Conservation (phyloP, 345 rosid species). For the Syzygium jambos region DNA sequence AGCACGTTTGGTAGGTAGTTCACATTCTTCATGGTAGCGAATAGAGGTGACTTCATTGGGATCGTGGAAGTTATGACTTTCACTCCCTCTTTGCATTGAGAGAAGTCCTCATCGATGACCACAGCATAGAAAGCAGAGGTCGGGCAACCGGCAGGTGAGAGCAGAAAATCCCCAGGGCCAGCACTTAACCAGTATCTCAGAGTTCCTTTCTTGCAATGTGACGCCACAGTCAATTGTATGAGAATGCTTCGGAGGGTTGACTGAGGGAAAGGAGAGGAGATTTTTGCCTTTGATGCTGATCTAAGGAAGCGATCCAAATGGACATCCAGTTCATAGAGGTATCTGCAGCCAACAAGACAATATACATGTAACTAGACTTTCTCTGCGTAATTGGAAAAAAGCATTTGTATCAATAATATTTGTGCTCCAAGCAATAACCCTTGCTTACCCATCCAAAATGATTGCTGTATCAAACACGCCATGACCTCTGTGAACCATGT, state of each 20-base stretch:
- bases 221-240: conserved; percentile 38
- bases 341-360: conserved; percentile 14
- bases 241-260: conserved; percentile 56
- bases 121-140: conserved; percentile 65
- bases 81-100: conserved; percentile 48
- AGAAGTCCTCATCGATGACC: conserved; percentile 39
- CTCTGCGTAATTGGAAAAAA: not conserved
- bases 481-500: conserved; percentile 74
- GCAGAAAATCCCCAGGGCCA: conserved; percentile 64
- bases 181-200: conserved; percentile 59
- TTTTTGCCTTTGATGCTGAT: conserved; percentile 50
- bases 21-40: conserved; percentile 53
- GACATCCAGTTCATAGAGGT: conserved; percentile 54
- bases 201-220: conserved; percentile 54
- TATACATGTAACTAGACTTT: not conserved
- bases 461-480: conserved; percentile 70
- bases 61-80: conserved; percentile 50
- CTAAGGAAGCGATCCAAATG: conserved; percentile 56
- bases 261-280: conserved; percentile 50
- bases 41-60: conserved; percentile 51
- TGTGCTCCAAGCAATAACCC: not conserved
- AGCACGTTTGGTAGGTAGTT: conserved; percentile 64
- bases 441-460: conserved; percentile 45
- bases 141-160: conserved; percentile 50
- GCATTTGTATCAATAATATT: not conserved